Base-by-base conservation (phyloP, 2,329 filamentous ascomycete species). In the Thermomyces lanuginosus region DNA sequence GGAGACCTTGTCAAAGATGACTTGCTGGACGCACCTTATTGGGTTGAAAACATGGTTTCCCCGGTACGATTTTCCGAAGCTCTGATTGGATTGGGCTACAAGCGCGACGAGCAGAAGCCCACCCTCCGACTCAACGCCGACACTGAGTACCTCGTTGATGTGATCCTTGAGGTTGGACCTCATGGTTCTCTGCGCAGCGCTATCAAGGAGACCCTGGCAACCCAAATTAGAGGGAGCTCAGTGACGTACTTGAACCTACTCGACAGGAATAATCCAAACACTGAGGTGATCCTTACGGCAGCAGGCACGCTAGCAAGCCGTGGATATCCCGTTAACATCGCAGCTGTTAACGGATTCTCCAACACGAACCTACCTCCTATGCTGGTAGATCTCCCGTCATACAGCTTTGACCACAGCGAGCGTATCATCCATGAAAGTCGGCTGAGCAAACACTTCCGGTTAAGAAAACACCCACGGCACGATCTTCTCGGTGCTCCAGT, bases 1-100 rank as follows among this genome's bases (percentile, higher is more conserved):
- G 41, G 40, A 4, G n/a, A 36, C 13, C 29, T 35, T 7, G 27
- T 45, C 4, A 19, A 24, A 1, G 32, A 35, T 1, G 27, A 38
- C 3, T 4, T 26, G 23, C 26, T 43, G 5, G 21, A 24, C n/a
- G 26, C 31, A 10, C 29, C 32, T 11, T 49, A 51, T 23, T 51
- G 48, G 48, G 39, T 44, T 2, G 34, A 41, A 2, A 51, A 51
- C 13, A 38, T 51, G 38, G 33, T 46, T 1, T 46, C 42, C 1
- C 45, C 46, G 1, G 48, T 51, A 2, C 36, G 28, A 0, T 51
- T 51, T 24, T 35, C 34, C 2, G 31, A 31, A 3, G 43, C 35
- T 1, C 21, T 49, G n/a, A 26, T 25, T n/a, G 23, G 20, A 14
- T 37, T 40, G 36, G 23, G 27, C 1, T 27, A 30, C 4, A 26